Evolutionary conservation across 2,329 filamentous ascomycete genomes (phyloP).

Genomic region (Penicillium sp.): DNA sequence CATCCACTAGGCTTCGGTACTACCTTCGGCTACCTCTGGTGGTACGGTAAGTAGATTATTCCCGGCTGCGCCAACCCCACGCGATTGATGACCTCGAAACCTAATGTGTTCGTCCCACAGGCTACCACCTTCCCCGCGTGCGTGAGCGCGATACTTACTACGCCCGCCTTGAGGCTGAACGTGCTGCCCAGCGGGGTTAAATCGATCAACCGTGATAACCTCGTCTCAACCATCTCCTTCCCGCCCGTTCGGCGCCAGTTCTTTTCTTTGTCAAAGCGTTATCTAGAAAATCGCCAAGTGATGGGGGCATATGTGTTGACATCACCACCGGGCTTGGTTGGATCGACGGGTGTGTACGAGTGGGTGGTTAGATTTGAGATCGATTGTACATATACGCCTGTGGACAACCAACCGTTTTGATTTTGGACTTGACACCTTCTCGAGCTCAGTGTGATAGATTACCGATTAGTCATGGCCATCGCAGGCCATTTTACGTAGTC

Average conservation of each 20-base stretch:
- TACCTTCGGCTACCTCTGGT: conserved; percentile 63
- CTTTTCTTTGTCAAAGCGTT: conserved; percentile 19
- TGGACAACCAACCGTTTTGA: conserved; percentile 22
- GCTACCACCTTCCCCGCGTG: conserved; percentile 63
- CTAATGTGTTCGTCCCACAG: conserved; percentile 34
- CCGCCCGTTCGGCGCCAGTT: conserved; percentile 18
- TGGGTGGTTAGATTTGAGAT: conserved; percentile 16
- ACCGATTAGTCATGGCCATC: background rate
- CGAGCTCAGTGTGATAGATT: background rate
- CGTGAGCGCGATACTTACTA: conserved; percentile 63
- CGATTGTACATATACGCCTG: conserved; percentile 36
- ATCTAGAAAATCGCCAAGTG: conserved; percentile 7
- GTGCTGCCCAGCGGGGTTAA: conserved; percentile 44
- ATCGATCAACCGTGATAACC: conserved; percentile 15
- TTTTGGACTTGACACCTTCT: conserved; percentile 6
- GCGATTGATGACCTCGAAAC: background rate
- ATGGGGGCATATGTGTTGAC: background rate
- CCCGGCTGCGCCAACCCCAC: background rate
- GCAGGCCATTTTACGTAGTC: background rate
- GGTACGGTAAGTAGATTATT: conserved; percentile 56
- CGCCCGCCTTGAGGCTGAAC: conserved; percentile 61
- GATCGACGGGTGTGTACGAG: conserved; percentile 19
- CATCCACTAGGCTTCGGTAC: conserved; percentile 56
- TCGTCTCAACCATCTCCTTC: conserved; percentile 8
- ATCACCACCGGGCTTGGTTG: conserved; percentile 8